phyloP scores from a whole-genome alignment of 371 early-diverging fungal genomes.

The Zopfochytrium polystomum region DNA sequence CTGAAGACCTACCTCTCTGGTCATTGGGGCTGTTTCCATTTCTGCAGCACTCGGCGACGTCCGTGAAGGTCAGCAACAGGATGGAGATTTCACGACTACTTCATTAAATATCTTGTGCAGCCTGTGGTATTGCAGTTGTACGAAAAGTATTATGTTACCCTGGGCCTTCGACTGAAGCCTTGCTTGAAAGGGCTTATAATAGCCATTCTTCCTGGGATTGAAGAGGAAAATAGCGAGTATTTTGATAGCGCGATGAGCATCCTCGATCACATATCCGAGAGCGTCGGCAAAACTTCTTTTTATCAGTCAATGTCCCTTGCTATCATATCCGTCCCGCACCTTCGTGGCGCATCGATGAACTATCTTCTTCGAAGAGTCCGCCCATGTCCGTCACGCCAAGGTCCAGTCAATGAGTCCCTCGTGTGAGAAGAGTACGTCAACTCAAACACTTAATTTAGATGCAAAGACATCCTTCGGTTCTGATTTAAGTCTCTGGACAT shows the following conservation, averaged over 20 bases:
- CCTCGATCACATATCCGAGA: conserved; percentile 64
- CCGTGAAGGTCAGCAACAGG: conserved; percentile 64
- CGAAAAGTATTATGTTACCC: conserved; percentile 69
- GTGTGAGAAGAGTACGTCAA: conserved; percentile 2
- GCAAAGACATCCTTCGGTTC: conserved; percentile 69
- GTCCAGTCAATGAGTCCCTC: background rate
- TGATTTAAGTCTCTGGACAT: conserved; percentile 67
- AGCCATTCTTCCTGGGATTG: conserved; percentile 81
- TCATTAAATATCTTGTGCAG: conserved; percentile 35
- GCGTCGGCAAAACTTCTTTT: conserved; percentile 71
- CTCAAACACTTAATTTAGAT: conserved; percentile 41
- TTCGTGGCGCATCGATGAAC: conserved; percentile 71
- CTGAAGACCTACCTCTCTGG: conserved; percentile 80
- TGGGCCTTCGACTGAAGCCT: conserved; percentile 66
- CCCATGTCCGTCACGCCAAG: conserved; percentile 47
- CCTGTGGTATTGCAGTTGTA: conserved; percentile 76
- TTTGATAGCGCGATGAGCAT: conserved; percentile 66
- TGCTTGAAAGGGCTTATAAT: conserved; percentile 77
- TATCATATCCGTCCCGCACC: conserved; percentile 65
- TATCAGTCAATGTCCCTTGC: conserved; percentile 78
- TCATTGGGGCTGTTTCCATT: conserved; percentile 90
- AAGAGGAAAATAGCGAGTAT: conserved; percentile 87
- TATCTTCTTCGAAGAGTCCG: conserved; percentile 75
- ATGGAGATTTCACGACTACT: background rate
- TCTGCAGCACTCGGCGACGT: conserved; percentile 78